A percentile compares a stretch with the other conserved stretches of the same genome.
These are phyloP conservation scores for Penicillium verrucosum DNA, from an alignment of 2,329 filamentous ascomycete genomes.

Conservation along the genomic window DNA sequence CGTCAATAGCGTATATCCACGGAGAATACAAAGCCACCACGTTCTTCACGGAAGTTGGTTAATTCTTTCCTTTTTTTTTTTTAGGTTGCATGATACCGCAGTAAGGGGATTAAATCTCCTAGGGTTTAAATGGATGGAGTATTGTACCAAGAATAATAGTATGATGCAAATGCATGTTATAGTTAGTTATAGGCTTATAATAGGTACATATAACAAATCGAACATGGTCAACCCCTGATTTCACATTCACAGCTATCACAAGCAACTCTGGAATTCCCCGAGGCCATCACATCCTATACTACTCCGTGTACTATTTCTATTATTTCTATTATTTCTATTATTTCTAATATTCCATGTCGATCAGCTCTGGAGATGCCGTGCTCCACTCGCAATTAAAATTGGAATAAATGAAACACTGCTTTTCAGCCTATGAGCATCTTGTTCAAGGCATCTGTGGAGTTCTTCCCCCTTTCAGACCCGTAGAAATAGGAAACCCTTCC, in stretches of 20 bases:
- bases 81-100: not conserved
- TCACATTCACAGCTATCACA: not conserved
- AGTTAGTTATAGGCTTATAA: too few species aligned
- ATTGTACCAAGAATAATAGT: not conserved
- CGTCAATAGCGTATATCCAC: not conserved
- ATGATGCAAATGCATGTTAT: not conserved
- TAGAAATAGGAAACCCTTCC: not conserved
- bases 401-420: conserved; percentile 18
- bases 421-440: conserved; percentile 7
- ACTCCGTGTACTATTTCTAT: not conserved
- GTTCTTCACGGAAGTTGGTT: not conserved
- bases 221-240: not conserved
- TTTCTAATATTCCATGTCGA: not conserved
- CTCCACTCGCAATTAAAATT: conserved; percentile 12
- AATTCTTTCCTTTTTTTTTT: not conserved
- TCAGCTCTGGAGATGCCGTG: conserved; percentile 4
- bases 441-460: conserved; percentile 4
- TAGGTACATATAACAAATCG: not conserved
- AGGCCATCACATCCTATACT: not conserved
- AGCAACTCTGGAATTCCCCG: not conserved
- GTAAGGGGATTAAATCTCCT: not conserved
- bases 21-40: not conserved
- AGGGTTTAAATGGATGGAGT: not conserved
- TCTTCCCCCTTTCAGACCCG: conserved; percentile 13
- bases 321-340: not conserved